phyloP scores from a whole-genome alignment of 2,329 filamentous ascomycete genomes.

The Cladosporium cucumerinum region DNA sequence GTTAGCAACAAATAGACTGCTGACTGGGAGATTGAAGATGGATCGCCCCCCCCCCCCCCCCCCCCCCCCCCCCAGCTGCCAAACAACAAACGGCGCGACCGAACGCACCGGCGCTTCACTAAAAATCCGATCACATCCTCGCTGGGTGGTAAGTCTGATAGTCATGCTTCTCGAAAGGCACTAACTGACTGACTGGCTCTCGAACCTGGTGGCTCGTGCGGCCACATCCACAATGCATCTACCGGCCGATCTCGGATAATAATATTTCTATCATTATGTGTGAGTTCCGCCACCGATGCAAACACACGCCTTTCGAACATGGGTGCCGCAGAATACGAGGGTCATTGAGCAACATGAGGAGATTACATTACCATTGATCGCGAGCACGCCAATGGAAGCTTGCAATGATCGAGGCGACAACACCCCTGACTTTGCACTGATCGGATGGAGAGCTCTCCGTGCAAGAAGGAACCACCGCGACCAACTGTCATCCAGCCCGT shows the following conservation, averaged over 20 bases:
- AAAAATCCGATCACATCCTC: neutral
- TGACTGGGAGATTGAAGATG: neutral
- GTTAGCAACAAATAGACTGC: neutral
- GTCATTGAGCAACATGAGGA: neutral
- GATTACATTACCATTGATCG: neutral
- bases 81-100: neutral
- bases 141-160: neutral
- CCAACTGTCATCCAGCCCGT: neutral
- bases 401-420: neutral
- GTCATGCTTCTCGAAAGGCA: neutral
- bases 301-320: neutral
- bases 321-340: neutral
- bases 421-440: neutral
- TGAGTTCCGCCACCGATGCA: neutral
- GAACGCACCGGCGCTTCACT: neutral
- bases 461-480: neutral
- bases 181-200: neutral
- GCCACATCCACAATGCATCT: neutral
- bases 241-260: neutral
- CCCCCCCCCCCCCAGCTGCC: no score
- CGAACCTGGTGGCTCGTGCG: neutral
- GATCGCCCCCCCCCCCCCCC: no score
- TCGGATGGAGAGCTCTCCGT: neutral
- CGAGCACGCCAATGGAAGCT: neutral
- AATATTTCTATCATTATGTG: neutral